Evolutionary conservation across 805 yeast genomes (phyloP), one percentile per base, ranked within the genome.

Genomic region (Barnettozyma californica): DNA sequence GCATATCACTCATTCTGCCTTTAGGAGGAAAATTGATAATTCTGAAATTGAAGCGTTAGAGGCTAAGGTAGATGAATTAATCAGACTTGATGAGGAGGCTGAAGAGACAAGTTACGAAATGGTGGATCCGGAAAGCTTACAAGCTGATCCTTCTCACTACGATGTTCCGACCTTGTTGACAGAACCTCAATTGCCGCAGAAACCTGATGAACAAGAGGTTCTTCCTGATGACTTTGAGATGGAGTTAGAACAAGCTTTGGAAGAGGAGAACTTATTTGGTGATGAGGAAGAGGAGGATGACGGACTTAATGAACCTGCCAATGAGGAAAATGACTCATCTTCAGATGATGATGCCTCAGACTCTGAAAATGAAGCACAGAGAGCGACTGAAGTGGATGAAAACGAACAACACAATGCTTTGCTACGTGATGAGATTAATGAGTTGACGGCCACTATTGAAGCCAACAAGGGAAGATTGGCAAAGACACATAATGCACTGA

Each of bases 371-470:
- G 42, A 39, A 14, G 33, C 42, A 4, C 42, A 39, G n/a, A 23
- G 42, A 39, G 42, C 42, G 5, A 39, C 42, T 9, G 42, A 39
- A 26, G 77, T 72, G 41, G 81, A 78, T 46, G 77, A 75, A 45
- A 80, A 77, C 47, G 76, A 75, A 44, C 84, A 82, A 57, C 87
- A 87, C 63, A 74, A 75, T 55, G 90, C 87, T 59, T 74, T 89
- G 55, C 70, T 94, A 48, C 80, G 79, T 52, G 98, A 92, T 66
- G 97, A 91, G 64, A 83, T 94, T 49, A 68, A 74, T 7, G 99
- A 94, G 60, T 73, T 94, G 51, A 90, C 87, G 62, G 59, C 75
- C 14, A 90, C 92, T 0, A 84, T 94, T 45, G 80, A 76, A 47
- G 84, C 83, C 58, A 91, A 92, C 60, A 80, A 80, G 63, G 74